These are phyloP conservation scores for Coemansia sp. DNA, from an alignment of 192 early-diverging fungal genomes.

Conservation along the genomic window DNA sequence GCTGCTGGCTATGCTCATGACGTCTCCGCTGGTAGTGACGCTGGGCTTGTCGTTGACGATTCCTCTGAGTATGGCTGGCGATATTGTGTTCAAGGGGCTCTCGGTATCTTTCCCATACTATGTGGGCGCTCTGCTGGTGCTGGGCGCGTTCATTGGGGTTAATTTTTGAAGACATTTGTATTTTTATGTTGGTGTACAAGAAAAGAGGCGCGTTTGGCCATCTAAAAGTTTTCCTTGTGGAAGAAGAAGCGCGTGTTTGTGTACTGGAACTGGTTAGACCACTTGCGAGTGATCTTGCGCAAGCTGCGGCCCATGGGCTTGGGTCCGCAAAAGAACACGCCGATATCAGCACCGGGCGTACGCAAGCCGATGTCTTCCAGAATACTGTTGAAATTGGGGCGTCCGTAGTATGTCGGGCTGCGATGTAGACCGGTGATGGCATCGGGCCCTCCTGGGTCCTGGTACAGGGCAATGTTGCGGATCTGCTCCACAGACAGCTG, in stretches of 20 bases:
- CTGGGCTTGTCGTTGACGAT: constrained; percentile 74
- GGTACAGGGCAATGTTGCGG: constrained; percentile 62
- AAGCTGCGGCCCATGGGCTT: constrained; percentile 61
- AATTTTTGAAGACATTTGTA: constrained; percentile 34
- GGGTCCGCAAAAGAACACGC: constrained; percentile 85
- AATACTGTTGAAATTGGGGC: constrained; percentile 72
- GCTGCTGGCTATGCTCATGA: constrained; percentile 75
- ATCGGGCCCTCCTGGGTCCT: constrained; percentile 60
- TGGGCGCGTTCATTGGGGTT: constrained; percentile 67
- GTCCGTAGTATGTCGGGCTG: constrained; percentile 70
- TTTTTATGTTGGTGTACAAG: too few species aligned
- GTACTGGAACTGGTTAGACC: constrained; percentile 48
- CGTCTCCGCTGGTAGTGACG: constrained; percentile 78
- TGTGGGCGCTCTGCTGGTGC: constrained; percentile 63
- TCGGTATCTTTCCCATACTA: constrained; percentile 56
- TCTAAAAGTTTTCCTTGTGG: constrained; percentile 70
- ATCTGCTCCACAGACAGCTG: constrained; percentile 60
- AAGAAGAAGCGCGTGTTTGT: constrained; percentile 59
- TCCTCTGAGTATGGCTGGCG: constrained; percentile 68
- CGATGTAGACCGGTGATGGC: constrained; percentile 66
- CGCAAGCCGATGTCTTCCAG: constrained; percentile 59
- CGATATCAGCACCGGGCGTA: constrained; percentile 60
- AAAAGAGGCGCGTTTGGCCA: not conserved
- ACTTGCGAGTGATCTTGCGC: constrained; percentile 42
- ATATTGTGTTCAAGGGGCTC: constrained; percentile 65